Base-by-base conservation (phyloP, 768 basidiomycete genomes). In the Mycena rosella region DNA sequence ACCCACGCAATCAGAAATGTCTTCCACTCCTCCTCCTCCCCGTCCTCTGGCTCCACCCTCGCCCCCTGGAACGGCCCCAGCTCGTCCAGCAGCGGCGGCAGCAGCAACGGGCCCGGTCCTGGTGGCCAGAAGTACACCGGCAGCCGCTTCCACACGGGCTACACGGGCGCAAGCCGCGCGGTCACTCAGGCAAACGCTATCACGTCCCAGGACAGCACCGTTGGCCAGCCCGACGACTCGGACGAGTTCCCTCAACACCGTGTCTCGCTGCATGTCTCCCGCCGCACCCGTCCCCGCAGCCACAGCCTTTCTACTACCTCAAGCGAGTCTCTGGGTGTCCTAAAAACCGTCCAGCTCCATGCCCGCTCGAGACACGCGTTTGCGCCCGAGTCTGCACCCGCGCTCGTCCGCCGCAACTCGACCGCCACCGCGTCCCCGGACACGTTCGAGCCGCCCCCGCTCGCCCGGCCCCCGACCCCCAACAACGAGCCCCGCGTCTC, bases 61-160 rank as follows among this genome's bases (percentile, higher is more conserved):
- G 79, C 78, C 27, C 72, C 78, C 8, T 84, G 84, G 81, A 84
- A 84, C 29, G 82, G 78, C 6, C 78, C 86, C 9, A 83, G 85
- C 53, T 83, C 85, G 2, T 86, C 86, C 0, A 82, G 84, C 71
- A 88, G 89, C 69, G 76, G 77, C 56, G 78, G 81, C 77, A 84
- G 85, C 8, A 82, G 84, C 64, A 84, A 87, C 44, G 87, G 89
- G 15, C 78, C 91, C 58, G 88, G 91, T 47, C 85, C 93, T 54
- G 92, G 93, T 3, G 87, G 92, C 32, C 84, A 91, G 60, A 94
- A 92, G 76, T 89, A 89, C 70, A 87, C 92, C 15, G 91, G 92
- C 44, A 86, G 90, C 74, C 86, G 91, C 51, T 91, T 91, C 74
- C 88, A 93, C 76, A 80, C 84, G 55, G 86, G 88, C 1, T 93